These are phyloP conservation scores for Fusarium azukiicola DNA, from an alignment of 2,329 filamentous ascomycete species.

Conservation along the genomic window DNA sequence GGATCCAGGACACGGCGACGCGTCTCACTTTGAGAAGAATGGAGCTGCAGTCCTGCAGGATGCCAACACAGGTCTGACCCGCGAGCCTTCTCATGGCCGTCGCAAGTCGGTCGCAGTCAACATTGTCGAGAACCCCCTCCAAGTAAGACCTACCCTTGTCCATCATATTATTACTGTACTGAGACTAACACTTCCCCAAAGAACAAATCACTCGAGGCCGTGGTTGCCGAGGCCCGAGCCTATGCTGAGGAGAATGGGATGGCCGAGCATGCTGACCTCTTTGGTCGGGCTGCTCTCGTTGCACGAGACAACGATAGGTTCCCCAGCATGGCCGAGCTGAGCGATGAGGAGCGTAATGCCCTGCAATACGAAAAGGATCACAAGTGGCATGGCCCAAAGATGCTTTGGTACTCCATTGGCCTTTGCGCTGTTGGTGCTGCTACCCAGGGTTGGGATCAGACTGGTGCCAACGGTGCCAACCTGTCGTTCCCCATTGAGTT, in stretches of 20 bases:
- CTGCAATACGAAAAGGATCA: constrained; percentile 73
- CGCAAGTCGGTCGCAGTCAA: constrained; percentile 13
- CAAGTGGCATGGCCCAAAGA: constrained; percentile 76
- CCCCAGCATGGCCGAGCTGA: constrained; percentile 53
- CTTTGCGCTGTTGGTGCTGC: constrained; percentile 78
- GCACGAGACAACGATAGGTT: constrained; percentile 57
- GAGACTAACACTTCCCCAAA: not conserved
- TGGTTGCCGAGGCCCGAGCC: constrained; percentile 65
- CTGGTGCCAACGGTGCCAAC: constrained; percentile 81
- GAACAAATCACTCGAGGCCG: constrained; percentile 1
- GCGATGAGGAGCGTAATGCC: constrained; percentile 60
- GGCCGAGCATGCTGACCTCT: constrained; percentile 68
- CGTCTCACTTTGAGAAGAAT: constrained; percentile 18
- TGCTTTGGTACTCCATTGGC: constrained; percentile 68
- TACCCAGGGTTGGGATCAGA: constrained; percentile 83
- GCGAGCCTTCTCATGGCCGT: not conserved
- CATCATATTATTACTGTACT: not conserved
- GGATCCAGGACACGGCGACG: constrained; percentile 11
- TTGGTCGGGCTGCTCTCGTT: constrained; percentile 63
- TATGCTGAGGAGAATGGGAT: constrained; percentile 75
- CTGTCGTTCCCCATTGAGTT: constrained; percentile 75
- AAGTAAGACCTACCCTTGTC: not conserved
- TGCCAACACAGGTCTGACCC: not conserved
- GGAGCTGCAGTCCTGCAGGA: not conserved
- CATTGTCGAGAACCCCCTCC: constrained; percentile 7